Conservation (phyloP, 163 green algal genomes). For the Chlamydomonas reinhardtii region DNA sequence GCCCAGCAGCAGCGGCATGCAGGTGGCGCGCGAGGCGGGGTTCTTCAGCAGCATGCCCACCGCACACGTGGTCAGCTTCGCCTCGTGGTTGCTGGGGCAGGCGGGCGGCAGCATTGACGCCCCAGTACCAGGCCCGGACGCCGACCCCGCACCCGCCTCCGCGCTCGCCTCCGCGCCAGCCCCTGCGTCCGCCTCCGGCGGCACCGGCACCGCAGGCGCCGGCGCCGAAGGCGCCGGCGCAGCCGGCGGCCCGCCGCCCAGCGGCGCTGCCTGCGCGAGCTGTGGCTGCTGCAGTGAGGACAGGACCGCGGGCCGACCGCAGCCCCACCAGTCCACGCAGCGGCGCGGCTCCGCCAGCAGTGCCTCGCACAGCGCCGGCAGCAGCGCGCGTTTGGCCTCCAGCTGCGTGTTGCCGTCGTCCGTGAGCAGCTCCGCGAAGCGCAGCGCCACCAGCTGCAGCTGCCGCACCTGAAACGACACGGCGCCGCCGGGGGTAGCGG, state of each 20-base stretch:
- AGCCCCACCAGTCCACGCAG: slow-evolving; percentile 25
- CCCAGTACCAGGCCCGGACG: no score
- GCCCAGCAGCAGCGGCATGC: slow-evolving; percentile 28
- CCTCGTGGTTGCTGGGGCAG: not conserved
- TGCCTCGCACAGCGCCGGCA: slow-evolving; percentile 19
- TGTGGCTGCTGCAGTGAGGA: not conserved
- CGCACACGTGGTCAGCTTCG: slow-evolving; percentile 9
- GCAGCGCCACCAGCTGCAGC: slow-evolving; percentile 29
- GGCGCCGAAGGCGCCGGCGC: not conserved
- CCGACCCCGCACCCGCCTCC: no score
- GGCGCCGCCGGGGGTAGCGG: not conserved
- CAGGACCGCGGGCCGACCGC: not conserved
- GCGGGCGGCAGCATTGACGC: not conserved
- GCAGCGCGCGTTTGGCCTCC: slow-evolving; percentile 3
- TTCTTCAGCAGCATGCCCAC: slow-evolving; percentile 24
- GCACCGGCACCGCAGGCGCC: no score
- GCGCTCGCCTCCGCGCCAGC: no score
- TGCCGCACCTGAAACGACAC: slow-evolving; percentile 16
- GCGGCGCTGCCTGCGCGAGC: not conserved
- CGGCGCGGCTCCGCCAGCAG: slow-evolving; percentile 23
- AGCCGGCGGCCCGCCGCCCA: not conserved
- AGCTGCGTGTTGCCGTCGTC: slow-evolving; percentile 19
- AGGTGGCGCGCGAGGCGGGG: slow-evolving; percentile 3
- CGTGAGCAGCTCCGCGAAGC: slow-evolving; percentile 17
- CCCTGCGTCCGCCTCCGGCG: no score